Base-by-base conservation (phyloP, 345 rosid species). In the Barbarea vulgaris region DNA sequence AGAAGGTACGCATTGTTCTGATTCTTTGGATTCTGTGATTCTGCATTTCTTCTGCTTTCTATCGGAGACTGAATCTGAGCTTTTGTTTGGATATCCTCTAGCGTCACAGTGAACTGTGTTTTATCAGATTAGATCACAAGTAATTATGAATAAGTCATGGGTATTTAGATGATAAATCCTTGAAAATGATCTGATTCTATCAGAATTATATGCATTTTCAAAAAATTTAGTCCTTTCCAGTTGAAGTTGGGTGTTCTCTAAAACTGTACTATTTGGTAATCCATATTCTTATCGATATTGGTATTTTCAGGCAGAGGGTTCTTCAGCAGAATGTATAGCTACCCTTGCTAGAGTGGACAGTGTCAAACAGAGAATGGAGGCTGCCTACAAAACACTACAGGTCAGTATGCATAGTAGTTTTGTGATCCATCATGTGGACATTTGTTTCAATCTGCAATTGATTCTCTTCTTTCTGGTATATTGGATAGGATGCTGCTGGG, bases 361-460 rank as follows among this genome's bases (percentile, higher is more conserved):
- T 39, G 99, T 95, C 60, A 95, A 90, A 84, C 97, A 95, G 82
- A 89, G 99, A 83, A 92, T 95, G 97, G 98, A 95, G 79, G 91
- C 96, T 69, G 97, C 99, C 2, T 90, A 90, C 33, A 85, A 89
- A 80, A 95, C 99, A 3, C 77, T 95, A 82, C 97, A 92, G 96
- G 99, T 88, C 62, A 47, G 70, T 33, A 34, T 64, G 24, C 63
- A 17, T 53, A 1, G 34, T 68, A 19, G 51, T 70, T 34, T 64
- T 47, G 17, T 37, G 18, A 59, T 51, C 19, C 25, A 25, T 74
- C 51, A 10, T 52, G 75, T 60, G 65, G 4, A 33, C 9, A 22
- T 7, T 63, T 56, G 33, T 64, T 17, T 19, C 14, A 31, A 36
- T 34, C 59, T 18, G 50, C 50, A 52, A 67, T 41, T 68, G 28